Base-by-base conservation (phyloP, 352 stramenopile species). In the Globisporangium nagaii region DNA sequence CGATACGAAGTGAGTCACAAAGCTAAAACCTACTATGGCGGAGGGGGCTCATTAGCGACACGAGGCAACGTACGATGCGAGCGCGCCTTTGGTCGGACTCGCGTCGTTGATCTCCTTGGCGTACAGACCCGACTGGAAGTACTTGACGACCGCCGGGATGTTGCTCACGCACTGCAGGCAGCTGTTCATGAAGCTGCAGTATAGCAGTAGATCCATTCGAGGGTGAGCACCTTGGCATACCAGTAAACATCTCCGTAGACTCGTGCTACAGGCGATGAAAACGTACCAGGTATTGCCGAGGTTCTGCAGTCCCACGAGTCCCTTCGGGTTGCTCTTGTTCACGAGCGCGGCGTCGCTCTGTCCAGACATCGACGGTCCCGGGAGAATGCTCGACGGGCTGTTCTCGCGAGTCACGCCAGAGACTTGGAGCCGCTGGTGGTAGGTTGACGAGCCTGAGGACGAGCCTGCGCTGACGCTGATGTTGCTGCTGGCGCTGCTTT, bases 151-250 rank as follows among this genome's bases (percentile, higher is more conserved):
- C 28, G 65, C 53, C 7, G 75, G 77, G 27, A 88, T 39, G 41
- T 83, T 85, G 70, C 67, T 90, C 50, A 93, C 69, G 43, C 85
- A 95, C 66, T 95, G 85, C 6, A 95, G 63, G 56, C 76, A 91
- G 52, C 76, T 90, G 56, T 95, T 95, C 81, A 95, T 90, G 42
- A 90, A 95, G 64, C 85, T 88, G 17, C n/a, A n/a, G n/a, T n/a
- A 20, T 3, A 34, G 10, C 7, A 34, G 17, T 7, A 44, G 31
- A 24, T n/a, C n/a, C n/a, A n/a, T n/a, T n/a, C n/a, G n/a, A n/a
- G n/a, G n/a, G n/a, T n/a, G n/a, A n/a, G n/a, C n/a, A n/a, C n/a
- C n/a, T n/a, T n/a, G n/a, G n/a, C n/a, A n/a, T n/a, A n/a, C n/a
- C n/a, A n/a, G n/a, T n/a, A n/a, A n/a, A n/a, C n/a, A n/a, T n/a